Conservation (phyloP, 192 early-diverging fungal species). For the Podila verticillata region DNA sequence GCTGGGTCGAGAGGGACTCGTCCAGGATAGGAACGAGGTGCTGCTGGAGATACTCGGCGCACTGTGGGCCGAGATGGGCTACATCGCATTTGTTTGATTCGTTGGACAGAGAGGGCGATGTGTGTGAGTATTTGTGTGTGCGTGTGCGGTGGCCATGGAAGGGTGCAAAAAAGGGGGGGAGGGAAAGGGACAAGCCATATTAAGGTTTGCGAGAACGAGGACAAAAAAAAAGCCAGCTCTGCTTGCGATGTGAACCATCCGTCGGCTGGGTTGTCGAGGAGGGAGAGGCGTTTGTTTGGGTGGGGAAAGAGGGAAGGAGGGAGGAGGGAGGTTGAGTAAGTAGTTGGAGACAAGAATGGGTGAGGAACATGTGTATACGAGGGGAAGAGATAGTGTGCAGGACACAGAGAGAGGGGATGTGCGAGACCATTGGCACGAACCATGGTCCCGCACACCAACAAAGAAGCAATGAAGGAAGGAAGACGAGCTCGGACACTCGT, state of each 20-base stretch:
- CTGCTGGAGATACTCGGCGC: conserved; percentile 46
- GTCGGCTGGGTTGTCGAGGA: too few species aligned
- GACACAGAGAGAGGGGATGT: background rate
- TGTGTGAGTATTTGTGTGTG: background rate
- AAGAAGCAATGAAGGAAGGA: background rate
- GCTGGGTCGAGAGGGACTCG: conserved; percentile 44
- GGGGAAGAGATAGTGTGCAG: background rate
- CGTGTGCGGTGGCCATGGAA: too few species aligned
- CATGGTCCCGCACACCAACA: background rate
- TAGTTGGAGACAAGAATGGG: too few species aligned
- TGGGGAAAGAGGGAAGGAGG: too few species aligned
- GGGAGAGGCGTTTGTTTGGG: too few species aligned
- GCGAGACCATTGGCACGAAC: background rate
- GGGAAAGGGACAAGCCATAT: too few species aligned
- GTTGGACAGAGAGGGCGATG: background rate
- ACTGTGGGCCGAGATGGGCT: conserved; percentile 49
- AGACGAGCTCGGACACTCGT: background rate
- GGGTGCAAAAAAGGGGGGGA: too few species aligned
- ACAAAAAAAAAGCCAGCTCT: too few species aligned
- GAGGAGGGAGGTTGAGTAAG: too few species aligned
- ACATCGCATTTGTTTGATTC: too few species aligned
- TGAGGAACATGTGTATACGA: background rate
- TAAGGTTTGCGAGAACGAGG: too few species aligned
- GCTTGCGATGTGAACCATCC: too few species aligned
- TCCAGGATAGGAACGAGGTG: conserved; percentile 42